These are phyloP conservation scores for Fusarium sp. DNA, from an alignment of 2,329 filamentous ascomycete genomes.

Conservation along the genomic window DNA sequence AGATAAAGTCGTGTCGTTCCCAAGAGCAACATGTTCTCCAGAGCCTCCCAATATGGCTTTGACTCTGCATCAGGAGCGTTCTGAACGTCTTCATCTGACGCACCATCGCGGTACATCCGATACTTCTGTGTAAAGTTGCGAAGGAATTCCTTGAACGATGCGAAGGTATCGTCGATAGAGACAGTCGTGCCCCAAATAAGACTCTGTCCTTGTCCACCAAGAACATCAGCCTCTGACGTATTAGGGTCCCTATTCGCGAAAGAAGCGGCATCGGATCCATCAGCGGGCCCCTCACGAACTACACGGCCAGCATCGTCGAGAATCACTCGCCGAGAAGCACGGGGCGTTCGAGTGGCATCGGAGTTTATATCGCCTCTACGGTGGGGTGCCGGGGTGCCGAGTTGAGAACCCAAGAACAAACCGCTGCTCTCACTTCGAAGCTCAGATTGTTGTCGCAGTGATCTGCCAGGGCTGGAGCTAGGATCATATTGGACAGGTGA, in stretches of 20 bases:
- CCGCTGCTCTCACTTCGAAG: constrained; percentile 85
- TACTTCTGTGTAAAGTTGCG: constrained; percentile 94
- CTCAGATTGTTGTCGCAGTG: constrained; percentile 71
- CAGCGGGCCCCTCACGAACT: constrained; percentile 60
- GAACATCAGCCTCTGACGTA: constrained; percentile 89
- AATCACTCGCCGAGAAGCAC: constrained; percentile 63
- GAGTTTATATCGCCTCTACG: constrained; percentile 89
- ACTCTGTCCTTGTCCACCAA: constrained; percentile 82
- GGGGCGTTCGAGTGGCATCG: constrained; percentile 70
- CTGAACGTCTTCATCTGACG: constrained; percentile 77
- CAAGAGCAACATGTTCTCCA: constrained; percentile 91
- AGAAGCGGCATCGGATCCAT: constrained; percentile 67
- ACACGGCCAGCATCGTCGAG: constrained; percentile 68
- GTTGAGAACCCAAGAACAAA: constrained; percentile 78
- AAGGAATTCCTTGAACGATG: constrained; percentile 89
- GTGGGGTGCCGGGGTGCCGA: constrained; percentile 58
- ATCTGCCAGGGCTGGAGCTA: constrained; percentile 84
- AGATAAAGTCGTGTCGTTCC: constrained; percentile 87
- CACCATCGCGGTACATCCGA: constrained; percentile 89
- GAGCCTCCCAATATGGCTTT: constrained; percentile 83
- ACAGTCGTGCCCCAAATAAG: constrained; percentile 98
- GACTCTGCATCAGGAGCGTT: constrained; percentile 76
- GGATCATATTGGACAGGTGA: constrained; percentile 92
- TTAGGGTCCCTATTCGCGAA: constrained; percentile 76
- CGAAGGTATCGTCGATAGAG: constrained; percentile 88